Percentiles rank a stretch among this genome's conserved stretches.
Evolutionary conservation across 23 red algal genomes (phyloP).

Genomic region (Chondrus crispus): DNA sequence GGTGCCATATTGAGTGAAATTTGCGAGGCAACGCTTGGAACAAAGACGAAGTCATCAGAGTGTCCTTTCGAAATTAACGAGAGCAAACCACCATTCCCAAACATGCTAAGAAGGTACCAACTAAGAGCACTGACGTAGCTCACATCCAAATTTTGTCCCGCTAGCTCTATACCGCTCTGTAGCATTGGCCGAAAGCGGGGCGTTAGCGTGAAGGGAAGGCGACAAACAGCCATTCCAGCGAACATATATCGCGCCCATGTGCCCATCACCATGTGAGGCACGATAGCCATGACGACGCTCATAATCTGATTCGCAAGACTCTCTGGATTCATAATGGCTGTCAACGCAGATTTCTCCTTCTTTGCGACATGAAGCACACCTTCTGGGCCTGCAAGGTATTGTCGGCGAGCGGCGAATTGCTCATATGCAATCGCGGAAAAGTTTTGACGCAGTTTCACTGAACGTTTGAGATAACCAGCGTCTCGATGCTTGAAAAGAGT

Average conservation of each 20-base stretch:
- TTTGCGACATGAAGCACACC: slow-evolving; percentile 19
- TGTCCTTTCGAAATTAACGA: slow-evolving; percentile 8
- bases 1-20: slow-evolving; percentile 18
- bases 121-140: slow-evolving; percentile 79
- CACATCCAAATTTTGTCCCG: slow-evolving; percentile 51
- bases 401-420: slow-evolving; percentile 52
- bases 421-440: not conserved
- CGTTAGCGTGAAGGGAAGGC: slow-evolving; percentile 64
- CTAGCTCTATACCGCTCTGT: slow-evolving; percentile 65
- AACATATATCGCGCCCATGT: slow-evolving; percentile 59
- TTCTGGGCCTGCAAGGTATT: not conserved
- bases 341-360: slow-evolving; percentile 4
- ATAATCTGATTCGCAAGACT: slow-evolving; percentile 53
- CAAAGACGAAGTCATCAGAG: not conserved
- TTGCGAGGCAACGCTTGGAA: slow-evolving; percentile 33
- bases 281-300: slow-evolving; percentile 8
- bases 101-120: slow-evolving; percentile 81
- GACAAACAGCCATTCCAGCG: slow-evolving; percentile 56
- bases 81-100: slow-evolving; percentile 51
- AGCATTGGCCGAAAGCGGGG: slow-evolving; percentile 75
- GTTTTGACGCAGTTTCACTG: not conserved
- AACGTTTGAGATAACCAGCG: slow-evolving; percentile 20
- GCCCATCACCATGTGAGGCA: slow-evolving; percentile 52
- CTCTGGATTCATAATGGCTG: slow-evolving; percentile 69
- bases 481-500: slow-evolving; percentile 6